Conservation (phyloP, 2,329 filamentous ascomycete genomes). For the Beauveria sp. region DNA sequence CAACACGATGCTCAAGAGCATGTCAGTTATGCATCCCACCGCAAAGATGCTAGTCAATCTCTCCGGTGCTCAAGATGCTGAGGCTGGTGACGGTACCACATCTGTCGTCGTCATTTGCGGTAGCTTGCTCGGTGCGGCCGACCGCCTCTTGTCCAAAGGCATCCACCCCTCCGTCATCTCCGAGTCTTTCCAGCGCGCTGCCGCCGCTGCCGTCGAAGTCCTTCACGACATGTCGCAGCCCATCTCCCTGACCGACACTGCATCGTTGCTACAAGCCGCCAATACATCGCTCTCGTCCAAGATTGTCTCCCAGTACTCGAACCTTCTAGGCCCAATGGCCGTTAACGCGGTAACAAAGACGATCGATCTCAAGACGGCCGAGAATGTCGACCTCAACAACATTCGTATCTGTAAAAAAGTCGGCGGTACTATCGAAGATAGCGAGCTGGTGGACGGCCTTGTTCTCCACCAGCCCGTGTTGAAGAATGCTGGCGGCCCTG, state of each 20-base stretch:
- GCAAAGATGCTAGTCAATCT: slow-evolving; percentile 99
- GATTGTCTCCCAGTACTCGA: slow-evolving; percentile 96
- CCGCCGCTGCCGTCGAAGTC: slow-evolving; percentile 77
- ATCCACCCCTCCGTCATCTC: slow-evolving; percentile 98
- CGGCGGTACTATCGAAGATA: slow-evolving; percentile 96
- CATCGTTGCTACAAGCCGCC: slow-evolving; percentile 88
- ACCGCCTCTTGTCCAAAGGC: slow-evolving; percentile 82
- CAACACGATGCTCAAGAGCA: slow-evolving; percentile 97
- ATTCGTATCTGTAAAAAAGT: slow-evolving; percentile 97
- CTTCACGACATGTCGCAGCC: slow-evolving; percentile 95
- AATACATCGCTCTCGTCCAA: slow-evolving; percentile 97
- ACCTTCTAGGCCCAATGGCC: slow-evolving; percentile 91
- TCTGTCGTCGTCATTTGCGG: slow-evolving; percentile 97
- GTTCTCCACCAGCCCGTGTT: slow-evolving; percentile 88
- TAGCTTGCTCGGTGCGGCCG: slow-evolving; percentile 86
- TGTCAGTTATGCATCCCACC: slow-evolving; percentile 99
- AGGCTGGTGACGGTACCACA: slow-evolving; percentile 96
- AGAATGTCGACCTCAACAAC: slow-evolving; percentile 94
- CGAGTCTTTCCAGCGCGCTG: slow-evolving; percentile 93
- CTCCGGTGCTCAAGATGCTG: slow-evolving; percentile 93
- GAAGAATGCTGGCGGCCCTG: slow-evolving; percentile 86
- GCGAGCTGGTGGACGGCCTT: slow-evolving; percentile 90
- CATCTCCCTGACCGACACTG: slow-evolving; percentile 78
- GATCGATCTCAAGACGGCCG: slow-evolving; percentile 89
- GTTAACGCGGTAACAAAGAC: slow-evolving; percentile 94